These are phyloP conservation scores for Serendipita vermifera DNA, from an alignment of 768 basidiomycete genomes.

Conservation along the genomic window DNA sequence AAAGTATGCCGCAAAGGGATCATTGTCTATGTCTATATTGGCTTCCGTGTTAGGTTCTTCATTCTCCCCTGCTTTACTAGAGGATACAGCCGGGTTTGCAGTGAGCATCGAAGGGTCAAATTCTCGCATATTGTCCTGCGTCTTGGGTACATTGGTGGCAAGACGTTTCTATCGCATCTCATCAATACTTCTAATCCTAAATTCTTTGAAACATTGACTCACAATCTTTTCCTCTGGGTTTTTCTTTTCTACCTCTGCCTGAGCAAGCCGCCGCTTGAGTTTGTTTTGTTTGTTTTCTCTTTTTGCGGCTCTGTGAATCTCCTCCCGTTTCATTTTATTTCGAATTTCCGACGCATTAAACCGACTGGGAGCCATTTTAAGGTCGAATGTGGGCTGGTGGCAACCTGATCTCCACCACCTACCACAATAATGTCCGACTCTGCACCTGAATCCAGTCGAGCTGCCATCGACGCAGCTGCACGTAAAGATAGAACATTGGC, in stretches of 20 bases:
- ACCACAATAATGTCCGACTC: constrained; percentile 1
- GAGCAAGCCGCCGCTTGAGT: constrained; percentile 64
- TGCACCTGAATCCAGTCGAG: constrained; percentile 18
- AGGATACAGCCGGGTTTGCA: constrained; percentile 30
- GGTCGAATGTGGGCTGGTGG: not conserved
- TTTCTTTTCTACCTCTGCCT: constrained; percentile 59
- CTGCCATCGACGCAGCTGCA: constrained; percentile 27
- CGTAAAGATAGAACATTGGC: constrained; percentile 82
- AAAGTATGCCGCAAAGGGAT: constrained; percentile 71
- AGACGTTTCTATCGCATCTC: constrained; percentile 50
- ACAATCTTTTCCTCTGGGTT: constrained; percentile 74
- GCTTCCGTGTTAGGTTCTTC: constrained; percentile 39
- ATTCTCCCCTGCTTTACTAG: constrained; percentile 17
- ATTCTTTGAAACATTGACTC: constrained; percentile 16
- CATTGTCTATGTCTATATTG: constrained; percentile 54
- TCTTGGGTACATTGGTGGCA: constrained; percentile 74
- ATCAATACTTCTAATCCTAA: not conserved
- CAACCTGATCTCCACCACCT: not conserved
- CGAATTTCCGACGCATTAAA: constrained; percentile 35
- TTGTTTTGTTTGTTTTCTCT: constrained; percentile 69
- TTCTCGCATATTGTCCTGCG: constrained; percentile 87
- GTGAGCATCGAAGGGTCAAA: constrained; percentile 58
- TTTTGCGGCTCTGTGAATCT: constrained; percentile 58
- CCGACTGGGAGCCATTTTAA: constrained; percentile 7
- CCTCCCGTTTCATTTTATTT: constrained; percentile 82